Evolutionary conservation across 495 filamentous ascomycete species (phyloP).

Genomic region (Achaetomiella virescens): DNA sequence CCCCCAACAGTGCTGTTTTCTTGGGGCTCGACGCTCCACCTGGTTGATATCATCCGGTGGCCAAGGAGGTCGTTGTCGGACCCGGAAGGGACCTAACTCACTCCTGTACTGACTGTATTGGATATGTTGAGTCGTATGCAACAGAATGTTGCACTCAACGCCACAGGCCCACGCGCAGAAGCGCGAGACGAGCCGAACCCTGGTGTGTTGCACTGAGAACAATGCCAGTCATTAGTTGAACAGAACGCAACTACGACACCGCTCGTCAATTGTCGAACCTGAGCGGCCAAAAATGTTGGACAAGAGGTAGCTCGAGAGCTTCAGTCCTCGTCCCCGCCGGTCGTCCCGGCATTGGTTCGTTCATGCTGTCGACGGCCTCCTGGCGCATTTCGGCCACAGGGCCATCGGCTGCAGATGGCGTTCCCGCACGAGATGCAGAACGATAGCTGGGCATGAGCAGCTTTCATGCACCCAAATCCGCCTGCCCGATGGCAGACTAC

Average conservation of each 20-base stretch:
- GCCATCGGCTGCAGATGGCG: not conserved
- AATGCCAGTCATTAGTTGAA: not conserved
- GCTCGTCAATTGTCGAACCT: not conserved
- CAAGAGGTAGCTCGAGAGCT: not conserved
- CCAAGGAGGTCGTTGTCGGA: not conserved
- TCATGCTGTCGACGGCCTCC: not conserved
- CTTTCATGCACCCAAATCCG: not conserved
- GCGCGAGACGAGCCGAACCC: not conserved
- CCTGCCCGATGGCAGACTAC: not conserved
- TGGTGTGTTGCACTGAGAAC: slow-evolving; percentile 3
- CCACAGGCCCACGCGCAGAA: not conserved
- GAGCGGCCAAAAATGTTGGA: not conserved
- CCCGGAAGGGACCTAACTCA: not conserved
- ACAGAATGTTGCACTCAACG: not conserved
- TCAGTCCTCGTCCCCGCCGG: not conserved
- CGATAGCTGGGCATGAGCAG: not conserved
- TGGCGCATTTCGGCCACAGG: not conserved
- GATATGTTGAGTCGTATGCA: not conserved
- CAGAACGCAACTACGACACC: not conserved
- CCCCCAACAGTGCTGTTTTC: no score
- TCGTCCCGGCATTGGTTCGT: no score
- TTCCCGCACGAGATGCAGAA: not conserved
- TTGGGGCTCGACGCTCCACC: not conserved
- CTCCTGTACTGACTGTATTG: not conserved
- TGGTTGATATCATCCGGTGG: not conserved